phyloP scores from a whole-genome alignment of 768 basidiomycete species.

The Russula compacta region DNA sequence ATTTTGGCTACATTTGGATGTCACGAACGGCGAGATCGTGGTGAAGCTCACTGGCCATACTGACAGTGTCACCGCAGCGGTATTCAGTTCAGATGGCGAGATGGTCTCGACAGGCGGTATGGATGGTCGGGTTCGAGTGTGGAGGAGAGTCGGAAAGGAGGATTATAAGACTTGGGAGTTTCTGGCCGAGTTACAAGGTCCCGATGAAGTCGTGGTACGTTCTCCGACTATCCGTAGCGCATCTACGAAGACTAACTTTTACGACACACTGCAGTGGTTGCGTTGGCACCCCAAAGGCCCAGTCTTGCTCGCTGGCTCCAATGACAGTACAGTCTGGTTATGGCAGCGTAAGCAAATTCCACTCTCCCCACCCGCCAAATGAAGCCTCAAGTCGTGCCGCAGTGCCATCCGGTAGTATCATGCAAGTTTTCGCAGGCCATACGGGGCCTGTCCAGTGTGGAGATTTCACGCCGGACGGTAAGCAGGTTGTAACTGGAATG shows the following conservation, averaged over 20 bases:
- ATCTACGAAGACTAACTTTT: neutral
- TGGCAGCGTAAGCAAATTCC: constrained; percentile 74
- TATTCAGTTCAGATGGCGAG: constrained; percentile 85
- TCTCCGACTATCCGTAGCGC: neutral
- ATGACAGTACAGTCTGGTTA: constrained; percentile 91
- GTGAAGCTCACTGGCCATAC: constrained; percentile 86
- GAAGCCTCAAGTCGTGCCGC: constrained; percentile 7
- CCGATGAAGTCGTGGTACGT: constrained; percentile 89
- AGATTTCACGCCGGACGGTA: constrained; percentile 86
- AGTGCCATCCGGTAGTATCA: constrained; percentile 93
- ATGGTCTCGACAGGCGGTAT: constrained; percentile 94
- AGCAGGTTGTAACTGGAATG: neutral
- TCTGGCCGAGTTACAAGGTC: constrained; percentile 83
- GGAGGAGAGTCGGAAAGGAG: constrained; percentile 75
- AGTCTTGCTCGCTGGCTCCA: constrained; percentile 83
- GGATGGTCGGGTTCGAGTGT: constrained; percentile 91
- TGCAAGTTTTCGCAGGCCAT: constrained; percentile 95
- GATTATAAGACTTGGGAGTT: constrained; percentile 86
- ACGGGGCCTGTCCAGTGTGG: constrained; percentile 77
- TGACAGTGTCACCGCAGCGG: constrained; percentile 75
- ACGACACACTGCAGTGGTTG: constrained; percentile 57
- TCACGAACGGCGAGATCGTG: constrained; percentile 69
- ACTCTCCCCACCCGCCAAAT: neutral
- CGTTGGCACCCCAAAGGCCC: constrained; percentile 94
- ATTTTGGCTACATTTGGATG: constrained; percentile 88